Evolutionary conservation across 73 alveolate genomes (phyloP).

Genomic region (Paramecium caudatum): DNA sequence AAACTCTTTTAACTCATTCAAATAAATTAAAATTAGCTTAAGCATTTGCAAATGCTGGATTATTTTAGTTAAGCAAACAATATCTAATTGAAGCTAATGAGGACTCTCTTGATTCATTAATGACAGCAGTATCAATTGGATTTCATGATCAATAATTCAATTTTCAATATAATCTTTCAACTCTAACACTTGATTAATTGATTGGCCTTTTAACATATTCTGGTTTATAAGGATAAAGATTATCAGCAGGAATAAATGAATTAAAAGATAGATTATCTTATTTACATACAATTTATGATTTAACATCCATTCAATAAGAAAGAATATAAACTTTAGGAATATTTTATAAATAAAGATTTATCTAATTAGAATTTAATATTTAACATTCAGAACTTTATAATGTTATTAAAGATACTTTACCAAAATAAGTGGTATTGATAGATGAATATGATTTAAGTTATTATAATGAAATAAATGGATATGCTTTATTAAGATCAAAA

Average conservation of each 20-base stretch:
- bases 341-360: background rate
- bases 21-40: constrained; percentile 12
- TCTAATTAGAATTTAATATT: background rate
- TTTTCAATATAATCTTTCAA: background rate
- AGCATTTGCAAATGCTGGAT: constrained; percentile 38
- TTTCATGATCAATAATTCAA: background rate
- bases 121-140: background rate
- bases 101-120: background rate
- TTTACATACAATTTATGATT: constrained; percentile 2
- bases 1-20: background rate
- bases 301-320: background rate
- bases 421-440: background rate
- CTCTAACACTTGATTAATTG: background rate
- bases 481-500: constrained; percentile 4
- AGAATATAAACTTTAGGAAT: background rate
- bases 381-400: background rate
- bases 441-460: background rate
- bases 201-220: background rate
- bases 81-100: background rate
- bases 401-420: background rate
- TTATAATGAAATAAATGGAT: constrained; percentile 2
- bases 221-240: background rate
- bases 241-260: background rate
- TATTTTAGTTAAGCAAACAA: background rate
- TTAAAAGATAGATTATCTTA: background rate